Evolutionary conservation across 768 basidiomycete species (phyloP).

Genomic region (Glaciozyma antarctica): DNA sequence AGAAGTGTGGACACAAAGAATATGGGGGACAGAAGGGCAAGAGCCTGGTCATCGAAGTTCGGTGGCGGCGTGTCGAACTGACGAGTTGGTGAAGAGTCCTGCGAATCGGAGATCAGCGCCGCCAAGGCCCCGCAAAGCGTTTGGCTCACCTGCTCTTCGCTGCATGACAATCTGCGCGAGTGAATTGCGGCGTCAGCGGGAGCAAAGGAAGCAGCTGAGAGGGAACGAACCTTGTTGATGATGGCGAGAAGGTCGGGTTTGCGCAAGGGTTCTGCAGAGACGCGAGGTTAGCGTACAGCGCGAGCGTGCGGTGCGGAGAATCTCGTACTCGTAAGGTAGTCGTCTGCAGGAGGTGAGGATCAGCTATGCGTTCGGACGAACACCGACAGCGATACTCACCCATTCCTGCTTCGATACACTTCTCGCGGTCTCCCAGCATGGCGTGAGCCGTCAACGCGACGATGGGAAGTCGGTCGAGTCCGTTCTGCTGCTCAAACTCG

Average conservation of each 20-base stretch:
- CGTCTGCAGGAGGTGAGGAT: slow-evolving; percentile 24
- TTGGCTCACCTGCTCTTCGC: background rate
- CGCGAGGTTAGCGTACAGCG: too few species aligned
- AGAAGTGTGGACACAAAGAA: too few species aligned
- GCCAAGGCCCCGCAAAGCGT: too few species aligned
- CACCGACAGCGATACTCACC: slow-evolving; percentile 30
- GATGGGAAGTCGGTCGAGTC: slow-evolving; percentile 69
- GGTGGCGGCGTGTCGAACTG: too few species aligned
- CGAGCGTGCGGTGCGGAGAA: too few species aligned
- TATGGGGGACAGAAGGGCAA: too few species aligned
- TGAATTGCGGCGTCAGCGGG: background rate
- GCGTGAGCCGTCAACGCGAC: slow-evolving; percentile 96
- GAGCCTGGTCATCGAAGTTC: too few species aligned
- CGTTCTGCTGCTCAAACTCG: slow-evolving; percentile 64
- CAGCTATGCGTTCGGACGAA: background rate
- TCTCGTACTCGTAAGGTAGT: slow-evolving; percentile 34
- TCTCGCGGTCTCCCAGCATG: slow-evolving; percentile 80
- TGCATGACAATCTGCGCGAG: slow-evolving; percentile 4
- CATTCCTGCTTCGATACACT: slow-evolving; percentile 66
- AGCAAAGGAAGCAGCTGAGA: background rate
- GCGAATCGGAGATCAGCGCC: too few species aligned
- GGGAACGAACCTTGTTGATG: slow-evolving; percentile 26
- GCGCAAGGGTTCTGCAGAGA: slow-evolving; percentile 30
- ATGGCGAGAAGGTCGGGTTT: slow-evolving; percentile 36
- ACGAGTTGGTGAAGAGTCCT: too few species aligned